phyloP scores from a whole-genome alignment of 345 rosid species.

The Pelargonium nanum region DNA sequence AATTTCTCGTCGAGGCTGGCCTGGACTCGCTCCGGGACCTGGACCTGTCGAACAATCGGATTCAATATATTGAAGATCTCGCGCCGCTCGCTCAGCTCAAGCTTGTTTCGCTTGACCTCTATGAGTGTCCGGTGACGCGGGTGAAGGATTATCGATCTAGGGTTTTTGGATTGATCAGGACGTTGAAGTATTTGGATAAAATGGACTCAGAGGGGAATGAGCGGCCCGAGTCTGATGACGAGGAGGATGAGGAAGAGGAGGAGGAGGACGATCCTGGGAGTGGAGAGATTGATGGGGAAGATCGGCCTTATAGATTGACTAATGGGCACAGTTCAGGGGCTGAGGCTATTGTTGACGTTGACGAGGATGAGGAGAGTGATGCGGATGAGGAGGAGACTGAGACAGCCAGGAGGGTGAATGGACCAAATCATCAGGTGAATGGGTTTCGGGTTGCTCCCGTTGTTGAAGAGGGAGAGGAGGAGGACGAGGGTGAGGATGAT shows the following conservation, averaged over 20 bases:
- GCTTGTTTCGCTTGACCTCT: constrained; percentile 68
- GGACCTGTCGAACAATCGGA: constrained; percentile 62
- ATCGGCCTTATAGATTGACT: constrained; percentile 24
- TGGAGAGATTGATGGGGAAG: constrained; percentile 62
- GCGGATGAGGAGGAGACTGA: constrained; percentile 60
- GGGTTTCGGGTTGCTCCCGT: constrained; percentile 33
- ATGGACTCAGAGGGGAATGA: constrained; percentile 71
- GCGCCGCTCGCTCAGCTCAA: constrained; percentile 51
- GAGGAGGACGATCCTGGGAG: constrained; percentile 69
- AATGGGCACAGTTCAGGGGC: constrained; percentile 46
- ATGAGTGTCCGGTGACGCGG: constrained; percentile 74
- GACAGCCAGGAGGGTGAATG: constrained; percentile 22
- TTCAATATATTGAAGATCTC: constrained; percentile 61
- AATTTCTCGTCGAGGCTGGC: constrained; percentile 53
- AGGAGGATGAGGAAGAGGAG: constrained; percentile 54
- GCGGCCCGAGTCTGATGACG: constrained; percentile 70
- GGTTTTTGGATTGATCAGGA: constrained; percentile 61
- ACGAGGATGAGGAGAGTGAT: constrained; percentile 65
- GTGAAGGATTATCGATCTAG: constrained; percentile 66
- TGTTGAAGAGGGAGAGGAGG: constrained; percentile 23
- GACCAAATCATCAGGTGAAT: constrained; percentile 24
- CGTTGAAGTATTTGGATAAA: constrained; percentile 77
- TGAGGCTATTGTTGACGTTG: constrained; percentile 47
- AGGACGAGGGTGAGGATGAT: constrained; percentile 37
- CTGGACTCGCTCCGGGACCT: constrained; percentile 54